Conservation (phyloP, 768 basidiomycete genomes). For the Phaffia australis region DNA sequence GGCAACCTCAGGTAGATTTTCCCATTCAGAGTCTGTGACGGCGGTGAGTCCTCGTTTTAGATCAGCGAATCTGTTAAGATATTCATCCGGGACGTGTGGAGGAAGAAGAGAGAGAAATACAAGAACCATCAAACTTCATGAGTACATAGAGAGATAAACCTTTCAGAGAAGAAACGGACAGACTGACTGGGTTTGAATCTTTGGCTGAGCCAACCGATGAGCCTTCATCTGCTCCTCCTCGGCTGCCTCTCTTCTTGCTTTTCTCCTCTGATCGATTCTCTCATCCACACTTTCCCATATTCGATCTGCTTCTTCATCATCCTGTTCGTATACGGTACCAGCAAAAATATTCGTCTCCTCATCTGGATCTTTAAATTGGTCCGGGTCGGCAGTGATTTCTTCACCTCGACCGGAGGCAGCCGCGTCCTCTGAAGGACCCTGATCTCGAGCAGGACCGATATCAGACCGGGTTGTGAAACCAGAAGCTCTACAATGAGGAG, state of each 20-base stretch:
- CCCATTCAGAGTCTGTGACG: constrained; percentile 88
- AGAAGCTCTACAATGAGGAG: constrained; percentile 54
- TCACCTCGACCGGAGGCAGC: constrained; percentile 78
- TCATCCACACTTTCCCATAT: constrained; percentile 89
- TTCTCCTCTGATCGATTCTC: constrained; percentile 77
- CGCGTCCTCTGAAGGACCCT: constrained; percentile 53
- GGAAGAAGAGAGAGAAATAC: neutral
- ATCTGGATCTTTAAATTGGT: constrained; percentile 92
- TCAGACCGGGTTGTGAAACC: constrained; percentile 97
- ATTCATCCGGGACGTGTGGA: no score
- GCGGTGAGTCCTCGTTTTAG: constrained; percentile 77
- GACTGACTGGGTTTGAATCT: constrained; percentile 68
- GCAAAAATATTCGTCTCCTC: constrained; percentile 94
- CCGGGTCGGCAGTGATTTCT: constrained; percentile 66
- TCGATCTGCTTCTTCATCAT: constrained; percentile 89
- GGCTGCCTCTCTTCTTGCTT: constrained; percentile 63
- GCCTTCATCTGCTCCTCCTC: constrained; percentile 64
- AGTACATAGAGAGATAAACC: neutral
- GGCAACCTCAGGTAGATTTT: constrained; percentile 85
- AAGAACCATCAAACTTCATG: no score
- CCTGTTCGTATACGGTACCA: constrained; percentile 88
- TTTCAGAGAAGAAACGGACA: neutral
- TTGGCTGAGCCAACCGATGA: constrained; percentile 76
- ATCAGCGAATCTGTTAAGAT: constrained; percentile 55
- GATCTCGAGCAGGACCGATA: constrained; percentile 91